Evolutionary conservation across 805 yeast genomes (phyloP).

Genomic region (Ogataea wickerhamii): DNA sequence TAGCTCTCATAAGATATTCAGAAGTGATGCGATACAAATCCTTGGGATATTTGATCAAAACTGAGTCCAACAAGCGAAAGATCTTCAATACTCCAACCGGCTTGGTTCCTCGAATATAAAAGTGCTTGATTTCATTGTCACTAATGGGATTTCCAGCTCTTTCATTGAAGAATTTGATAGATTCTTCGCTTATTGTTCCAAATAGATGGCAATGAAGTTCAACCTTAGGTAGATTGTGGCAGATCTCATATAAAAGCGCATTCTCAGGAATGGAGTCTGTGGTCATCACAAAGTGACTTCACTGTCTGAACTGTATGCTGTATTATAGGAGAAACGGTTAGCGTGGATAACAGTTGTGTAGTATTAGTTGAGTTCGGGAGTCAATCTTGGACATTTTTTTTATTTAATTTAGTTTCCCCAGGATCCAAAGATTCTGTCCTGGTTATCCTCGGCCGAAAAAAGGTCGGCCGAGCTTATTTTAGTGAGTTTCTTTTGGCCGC

Average conservation of each 20-base stretch:
- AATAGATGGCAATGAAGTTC: conserved; percentile 33
- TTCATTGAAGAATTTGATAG: conserved; percentile 23
- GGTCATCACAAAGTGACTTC: no score
- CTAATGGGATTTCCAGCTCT: conserved; percentile 24
- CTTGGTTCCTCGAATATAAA: conserved; percentile 30
- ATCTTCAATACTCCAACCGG: conserved; percentile 32
- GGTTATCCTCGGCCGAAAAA: no score
- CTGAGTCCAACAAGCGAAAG: conserved; percentile 27
- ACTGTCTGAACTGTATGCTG: no score
- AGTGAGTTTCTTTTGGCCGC: no score
- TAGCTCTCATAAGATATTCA: conserved; percentile 26
- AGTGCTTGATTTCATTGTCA: conserved; percentile 24
- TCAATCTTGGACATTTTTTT: no score
- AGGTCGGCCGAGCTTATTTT: no score
- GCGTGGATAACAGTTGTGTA: no score
- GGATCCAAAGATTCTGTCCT: no score
- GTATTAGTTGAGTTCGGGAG: no score
- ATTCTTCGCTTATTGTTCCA: conserved; percentile 28
- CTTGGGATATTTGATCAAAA: conserved; percentile 21
- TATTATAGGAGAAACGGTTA: no score
- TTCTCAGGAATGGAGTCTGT: no score
- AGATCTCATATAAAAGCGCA: conserved; percentile 16
- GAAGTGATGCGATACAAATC: conserved; percentile 27
- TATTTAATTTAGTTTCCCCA: no score
- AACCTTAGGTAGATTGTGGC: conserved; percentile 30